Percentiles rank a stretch among this genome's conserved stretches.
phyloP scores from a whole-genome alignment of 2,329 filamentous ascomycete species.

The Aspergillus pseudonomiae region DNA sequence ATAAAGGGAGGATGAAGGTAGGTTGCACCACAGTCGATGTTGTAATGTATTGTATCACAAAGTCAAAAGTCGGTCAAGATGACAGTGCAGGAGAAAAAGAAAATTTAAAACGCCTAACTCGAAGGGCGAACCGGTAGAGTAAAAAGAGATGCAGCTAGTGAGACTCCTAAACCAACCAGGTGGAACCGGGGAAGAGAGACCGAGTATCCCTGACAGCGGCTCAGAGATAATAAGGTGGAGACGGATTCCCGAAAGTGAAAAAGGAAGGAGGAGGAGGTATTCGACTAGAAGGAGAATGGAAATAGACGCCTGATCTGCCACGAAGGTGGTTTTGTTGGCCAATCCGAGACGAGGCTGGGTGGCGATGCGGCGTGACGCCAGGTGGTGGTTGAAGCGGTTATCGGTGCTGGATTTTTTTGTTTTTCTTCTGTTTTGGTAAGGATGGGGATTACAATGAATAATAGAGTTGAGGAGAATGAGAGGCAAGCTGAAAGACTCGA shows the following conservation, averaged over 20 bases:
- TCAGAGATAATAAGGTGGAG: conserved; percentile 8
- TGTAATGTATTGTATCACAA: conserved; percentile 38
- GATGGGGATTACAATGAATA: conserved; percentile 1
- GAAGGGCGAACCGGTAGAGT: conserved; percentile 23
- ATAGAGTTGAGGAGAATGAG: background rate
- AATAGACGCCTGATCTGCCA: conserved; percentile 17
- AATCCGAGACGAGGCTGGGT: conserved; percentile 15
- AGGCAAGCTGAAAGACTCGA: background rate
- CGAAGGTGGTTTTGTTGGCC: conserved; percentile 9
- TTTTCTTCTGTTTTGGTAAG: background rate
- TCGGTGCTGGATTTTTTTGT: background rate
- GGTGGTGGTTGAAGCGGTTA: conserved; percentile 4
- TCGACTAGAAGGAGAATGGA: background rate
- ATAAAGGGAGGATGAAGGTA: conserved; percentile 22
- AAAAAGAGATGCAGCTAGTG: conserved; percentile 28
- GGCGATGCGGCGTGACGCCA: conserved; percentile 17
- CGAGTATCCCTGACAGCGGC: conserved; percentile 19
- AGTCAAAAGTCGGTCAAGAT: conserved; percentile 42
- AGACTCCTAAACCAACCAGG: conserved; percentile 22
- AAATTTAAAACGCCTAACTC: conserved; percentile 20
- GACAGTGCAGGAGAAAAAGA: conserved; percentile 26
- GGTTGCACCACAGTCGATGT: conserved; percentile 36
- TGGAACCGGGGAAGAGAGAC: conserved; percentile 18
- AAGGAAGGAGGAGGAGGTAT: conserved; percentile 3
- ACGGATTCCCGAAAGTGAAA: conserved; percentile 9